Conservation (phyloP, 768 basidiomycete species). For the Tulasnella sp. region DNA sequence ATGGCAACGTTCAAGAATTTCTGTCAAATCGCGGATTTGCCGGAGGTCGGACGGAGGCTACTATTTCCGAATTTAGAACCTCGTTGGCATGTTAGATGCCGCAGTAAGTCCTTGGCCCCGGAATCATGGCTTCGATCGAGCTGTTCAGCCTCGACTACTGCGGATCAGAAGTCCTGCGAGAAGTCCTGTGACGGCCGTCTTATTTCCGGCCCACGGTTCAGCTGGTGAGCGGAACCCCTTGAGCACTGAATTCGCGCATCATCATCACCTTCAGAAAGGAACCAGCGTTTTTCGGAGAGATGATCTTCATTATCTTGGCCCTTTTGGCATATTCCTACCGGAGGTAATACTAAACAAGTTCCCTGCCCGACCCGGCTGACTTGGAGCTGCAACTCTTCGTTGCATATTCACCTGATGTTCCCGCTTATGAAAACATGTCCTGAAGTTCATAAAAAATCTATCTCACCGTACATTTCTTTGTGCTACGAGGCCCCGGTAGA, state of each 20-base stretch:
- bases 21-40: not conserved
- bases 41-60: not conserved
- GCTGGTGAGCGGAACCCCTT: not conserved
- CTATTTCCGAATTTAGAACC: not conserved
- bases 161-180: not conserved
- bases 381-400: not conserved
- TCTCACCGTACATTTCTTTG: too few relatives aligned
- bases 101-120: not conserved
- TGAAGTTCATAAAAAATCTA: too few relatives aligned
- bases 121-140: not conserved
- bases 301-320: not conserved
- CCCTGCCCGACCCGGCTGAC: not conserved
- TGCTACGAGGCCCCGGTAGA: too few relatives aligned
- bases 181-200: not conserved
- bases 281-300: not conserved
- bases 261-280: not conserved
- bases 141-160: not conserved
- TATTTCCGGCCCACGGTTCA: too few relatives aligned
- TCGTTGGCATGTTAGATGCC: not conserved
- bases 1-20: not conserved
- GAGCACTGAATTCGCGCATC: not conserved
- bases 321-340: not conserved
- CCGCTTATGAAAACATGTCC: not conserved
- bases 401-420: not conserved
- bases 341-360: not conserved